Base-by-base conservation (phyloP, 1,284 basidiomycete species). In the Golubevia pallescens region DNA sequence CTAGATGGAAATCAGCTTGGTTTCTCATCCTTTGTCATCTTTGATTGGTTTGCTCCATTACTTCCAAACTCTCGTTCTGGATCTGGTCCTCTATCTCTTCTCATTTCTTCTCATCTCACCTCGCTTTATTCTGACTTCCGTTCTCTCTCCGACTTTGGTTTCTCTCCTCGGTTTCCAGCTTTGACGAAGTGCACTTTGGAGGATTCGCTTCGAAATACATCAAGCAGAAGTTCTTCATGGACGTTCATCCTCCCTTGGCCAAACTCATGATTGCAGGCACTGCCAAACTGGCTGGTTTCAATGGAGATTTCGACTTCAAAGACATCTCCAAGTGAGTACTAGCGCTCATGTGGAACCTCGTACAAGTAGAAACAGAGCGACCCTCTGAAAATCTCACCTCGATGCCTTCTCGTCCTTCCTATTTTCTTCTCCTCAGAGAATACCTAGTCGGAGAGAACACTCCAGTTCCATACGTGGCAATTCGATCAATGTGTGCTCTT, bases 221-320 rank as follows among this genome's bases (percentile, higher is more conserved):
- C 88, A 93, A 93, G 86, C 93, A 92, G 14, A 89, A 90, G 61
- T 96, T 95, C 87, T 94, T 87, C 90, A 90, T 99, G 86, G 97
- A 99, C 82, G 96, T 99, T 0, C 96, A 99, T 84, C 96, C 97
- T 0, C 97, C 97, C 1, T 88, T 99, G 4, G 96, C 95, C 34
- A 99, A 99, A 85, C 89, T 99, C 21, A 88, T 99, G 66, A 95
- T 99, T 78, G 96, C 96, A 0, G 88, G 97, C 24, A 92, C 93
- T 5, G 95, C 90, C 0, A 96, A 92, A 82, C 68, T 97, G 3
- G 92, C 90, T 61, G 93, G 97, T n/a, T 99, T 93, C 80, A 89
- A 96, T 73, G 97, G 96, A 1, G 88, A 93, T 58, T 97, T 97
- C 85, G 94, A 97, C 86, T 99, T 99, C 86, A 93, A 95, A 86